phyloP scores from a whole-genome alignment of 768 basidiomycete species.

The Amanita pseudoporphyria region DNA sequence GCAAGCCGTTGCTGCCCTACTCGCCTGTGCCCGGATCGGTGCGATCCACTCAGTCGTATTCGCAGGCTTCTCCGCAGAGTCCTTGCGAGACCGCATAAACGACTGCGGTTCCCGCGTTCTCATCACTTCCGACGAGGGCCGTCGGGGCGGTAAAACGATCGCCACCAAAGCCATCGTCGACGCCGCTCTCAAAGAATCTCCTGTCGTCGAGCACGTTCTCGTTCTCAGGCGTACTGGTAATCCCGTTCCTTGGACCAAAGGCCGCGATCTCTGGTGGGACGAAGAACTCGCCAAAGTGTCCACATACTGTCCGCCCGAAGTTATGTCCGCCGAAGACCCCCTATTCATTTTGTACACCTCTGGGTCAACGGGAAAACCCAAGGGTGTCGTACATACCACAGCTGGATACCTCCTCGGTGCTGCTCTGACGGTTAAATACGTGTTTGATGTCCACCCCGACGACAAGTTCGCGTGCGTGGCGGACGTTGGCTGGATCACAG shows the following conservation, averaged over 20 bases:
- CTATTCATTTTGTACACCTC: slow-evolving; percentile 98
- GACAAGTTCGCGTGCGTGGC: slow-evolving; percentile 98
- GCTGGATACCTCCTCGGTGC: slow-evolving; percentile 89
- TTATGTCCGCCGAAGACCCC: slow-evolving; percentile 91
- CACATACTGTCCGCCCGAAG: slow-evolving; percentile 78
- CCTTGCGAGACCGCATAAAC: slow-evolving; percentile 82
- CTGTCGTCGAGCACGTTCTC: slow-evolving; percentile 81
- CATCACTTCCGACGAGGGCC: slow-evolving; percentile 93
- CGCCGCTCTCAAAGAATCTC: slow-evolving; percentile 77
- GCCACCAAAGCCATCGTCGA: slow-evolving; percentile 94
- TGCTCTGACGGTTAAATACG: slow-evolving; percentile 89
- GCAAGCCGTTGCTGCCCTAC: slow-evolving; percentile 94
- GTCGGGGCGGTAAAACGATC: slow-evolving; percentile 89
- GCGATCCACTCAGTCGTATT: slow-evolving; percentile 97
- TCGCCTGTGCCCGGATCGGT: slow-evolving; percentile 95
- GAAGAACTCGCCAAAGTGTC: slow-evolving; percentile 82
- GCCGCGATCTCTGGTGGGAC: slow-evolving; percentile 95
- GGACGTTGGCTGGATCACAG: slow-evolving; percentile 98
- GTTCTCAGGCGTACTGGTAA: slow-evolving; percentile 85
- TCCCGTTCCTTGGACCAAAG: slow-evolving; percentile 69
- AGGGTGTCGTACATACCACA: slow-evolving; percentile 90
- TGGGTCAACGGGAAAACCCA: slow-evolving; percentile 92
- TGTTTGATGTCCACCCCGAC: slow-evolving; percentile 95
- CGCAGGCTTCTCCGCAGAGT: slow-evolving; percentile 93
- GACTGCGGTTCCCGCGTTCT: slow-evolving; percentile 89